These are phyloP conservation scores for Colletotrichum theobromicola DNA, from an alignment of 2,329 filamentous ascomycete genomes.

Conservation along the genomic window DNA sequence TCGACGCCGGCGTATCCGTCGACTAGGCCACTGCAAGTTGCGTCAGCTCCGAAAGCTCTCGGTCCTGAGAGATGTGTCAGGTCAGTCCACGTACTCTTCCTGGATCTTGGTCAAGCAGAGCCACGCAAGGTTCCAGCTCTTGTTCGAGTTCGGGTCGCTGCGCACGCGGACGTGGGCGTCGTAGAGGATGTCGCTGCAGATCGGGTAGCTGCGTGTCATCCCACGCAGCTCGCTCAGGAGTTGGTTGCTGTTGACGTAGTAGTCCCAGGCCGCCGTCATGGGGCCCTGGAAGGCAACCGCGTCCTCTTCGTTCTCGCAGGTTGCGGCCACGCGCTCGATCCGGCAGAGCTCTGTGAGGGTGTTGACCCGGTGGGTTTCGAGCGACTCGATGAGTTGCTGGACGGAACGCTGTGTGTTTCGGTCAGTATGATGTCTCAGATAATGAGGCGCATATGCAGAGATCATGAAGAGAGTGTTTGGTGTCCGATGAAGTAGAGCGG, in stretches of 20 bases:
- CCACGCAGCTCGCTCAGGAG: slow-evolving; percentile 73
- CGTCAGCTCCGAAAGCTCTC: neutral
- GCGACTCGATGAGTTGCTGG: slow-evolving; percentile 64
- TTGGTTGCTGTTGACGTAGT: slow-evolving; percentile 75
- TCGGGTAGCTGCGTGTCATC: slow-evolving; percentile 70
- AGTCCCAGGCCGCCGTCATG: slow-evolving; percentile 73
- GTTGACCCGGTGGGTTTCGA: slow-evolving; percentile 73
- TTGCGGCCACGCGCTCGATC: slow-evolving; percentile 70
- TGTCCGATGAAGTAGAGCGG: neutral
- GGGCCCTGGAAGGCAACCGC: slow-evolving; percentile 62
- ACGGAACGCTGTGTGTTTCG: slow-evolving; percentile 33
- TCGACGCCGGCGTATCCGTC: slow-evolving; percentile 65
- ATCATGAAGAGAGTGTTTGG: neutral
- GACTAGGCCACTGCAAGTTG: slow-evolving; percentile 59
- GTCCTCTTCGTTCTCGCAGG: slow-evolving; percentile 62
- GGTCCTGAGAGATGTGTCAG: too few relatives aligned
- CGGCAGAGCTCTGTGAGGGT: slow-evolving; percentile 75
- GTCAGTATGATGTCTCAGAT: neutral
- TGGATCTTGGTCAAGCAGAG: slow-evolving; percentile 70
- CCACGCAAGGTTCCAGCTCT: slow-evolving; percentile 81
- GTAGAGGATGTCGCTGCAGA: slow-evolving; percentile 67
- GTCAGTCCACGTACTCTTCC: slow-evolving; percentile 64
- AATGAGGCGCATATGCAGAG: neutral
- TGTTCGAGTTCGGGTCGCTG: slow-evolving; percentile 67
- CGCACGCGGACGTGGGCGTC: slow-evolving; percentile 70